A percentile compares a stretch with the other conserved stretches of the same genome.
These are phyloP conservation scores for Teunomyces tritomae DNA, from an alignment of 805 yeast genomes.

Conservation along the genomic window DNA sequence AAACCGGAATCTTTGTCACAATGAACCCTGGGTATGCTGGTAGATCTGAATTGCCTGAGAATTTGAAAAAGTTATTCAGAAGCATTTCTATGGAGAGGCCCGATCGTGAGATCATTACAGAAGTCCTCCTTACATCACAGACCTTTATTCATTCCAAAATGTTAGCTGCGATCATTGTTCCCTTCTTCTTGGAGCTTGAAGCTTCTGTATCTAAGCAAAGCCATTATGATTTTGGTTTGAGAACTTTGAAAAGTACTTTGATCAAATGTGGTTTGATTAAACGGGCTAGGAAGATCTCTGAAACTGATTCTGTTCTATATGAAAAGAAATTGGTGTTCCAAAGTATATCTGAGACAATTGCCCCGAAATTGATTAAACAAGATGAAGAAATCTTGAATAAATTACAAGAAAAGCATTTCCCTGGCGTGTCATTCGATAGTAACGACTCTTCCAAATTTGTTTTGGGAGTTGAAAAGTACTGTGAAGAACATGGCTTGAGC, in stretches of 20 bases:
- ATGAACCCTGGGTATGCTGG: constrained; percentile 91
- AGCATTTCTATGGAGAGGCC: constrained; percentile 73
- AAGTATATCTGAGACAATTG: constrained; percentile 58
- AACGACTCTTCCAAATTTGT: constrained; percentile 25
- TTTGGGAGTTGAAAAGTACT: constrained; percentile 20
- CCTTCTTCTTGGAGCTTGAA: constrained; percentile 50
- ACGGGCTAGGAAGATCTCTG: constrained; percentile 14
- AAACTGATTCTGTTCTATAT: not conserved
- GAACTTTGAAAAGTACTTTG: constrained; percentile 72
- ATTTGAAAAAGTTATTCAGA: constrained; percentile 74
- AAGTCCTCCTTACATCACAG: constrained; percentile 67
- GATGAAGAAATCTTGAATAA: constrained; percentile 48
- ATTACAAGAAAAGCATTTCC: constrained; percentile 24
- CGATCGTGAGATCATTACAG: constrained; percentile 64
- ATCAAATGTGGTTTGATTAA: constrained; percentile 53
- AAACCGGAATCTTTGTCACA: constrained; percentile 79
- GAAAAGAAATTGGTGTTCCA: constrained; percentile 41
- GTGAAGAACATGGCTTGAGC: constrained; percentile 28
- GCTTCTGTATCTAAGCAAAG: constrained; percentile 47
- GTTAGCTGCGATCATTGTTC: constrained; percentile 50
- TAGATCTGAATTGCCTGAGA: constrained; percentile 79
- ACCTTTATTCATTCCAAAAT: constrained; percentile 55
- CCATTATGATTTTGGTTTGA: constrained; percentile 89
- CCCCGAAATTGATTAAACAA: constrained; percentile 59
- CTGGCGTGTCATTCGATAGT: constrained; percentile 14